Conservation (phyloP, 257 asterid genomes). For the Rehmannia glutinosa region DNA sequence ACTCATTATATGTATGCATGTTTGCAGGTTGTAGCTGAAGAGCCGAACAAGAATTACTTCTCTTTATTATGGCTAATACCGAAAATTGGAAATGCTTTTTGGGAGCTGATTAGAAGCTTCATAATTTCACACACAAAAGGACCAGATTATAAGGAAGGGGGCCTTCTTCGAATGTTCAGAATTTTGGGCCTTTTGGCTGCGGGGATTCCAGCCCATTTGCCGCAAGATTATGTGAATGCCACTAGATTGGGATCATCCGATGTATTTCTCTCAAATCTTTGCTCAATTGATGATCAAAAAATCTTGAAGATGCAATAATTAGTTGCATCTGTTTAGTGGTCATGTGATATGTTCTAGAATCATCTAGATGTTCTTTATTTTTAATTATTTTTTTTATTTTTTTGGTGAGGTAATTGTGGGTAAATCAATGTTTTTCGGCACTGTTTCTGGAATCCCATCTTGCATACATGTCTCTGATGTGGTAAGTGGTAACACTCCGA, state of each 20-base stretch:
- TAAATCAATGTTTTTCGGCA: too few relatives aligned
- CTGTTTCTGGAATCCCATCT: too few relatives aligned
- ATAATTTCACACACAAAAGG: conserved; percentile 25
- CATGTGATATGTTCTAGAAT: neutral
- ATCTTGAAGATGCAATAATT: neutral
- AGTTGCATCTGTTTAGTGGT: neutral
- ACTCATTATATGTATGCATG: too few relatives aligned
- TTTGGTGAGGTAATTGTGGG: too few relatives aligned
- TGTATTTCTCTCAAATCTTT: neutral
- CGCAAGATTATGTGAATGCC: conserved; percentile 44
- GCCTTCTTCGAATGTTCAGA: conserved; percentile 27
- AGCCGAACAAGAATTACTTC: conserved; percentile 53
- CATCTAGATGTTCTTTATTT: neutral
- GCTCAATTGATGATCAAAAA: neutral
- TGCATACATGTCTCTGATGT: too few relatives aligned
- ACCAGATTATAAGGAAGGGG: conserved; percentile 29
- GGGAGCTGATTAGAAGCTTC: conserved; percentile 50
- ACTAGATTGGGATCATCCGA: conserved; percentile 33
- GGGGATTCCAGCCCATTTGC: conserved; percentile 40
- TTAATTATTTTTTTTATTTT: too few relatives aligned
- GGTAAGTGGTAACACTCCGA: too few relatives aligned
- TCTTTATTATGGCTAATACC: conserved; percentile 29
- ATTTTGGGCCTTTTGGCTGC: conserved; percentile 29
- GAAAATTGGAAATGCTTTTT: conserved; percentile 24
- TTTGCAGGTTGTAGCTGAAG: conserved; percentile 37